These are phyloP conservation scores for Lecanoromycetidae sp. DNA, from an alignment of 2,329 filamentous ascomycete species.

Conservation along the genomic window DNA sequence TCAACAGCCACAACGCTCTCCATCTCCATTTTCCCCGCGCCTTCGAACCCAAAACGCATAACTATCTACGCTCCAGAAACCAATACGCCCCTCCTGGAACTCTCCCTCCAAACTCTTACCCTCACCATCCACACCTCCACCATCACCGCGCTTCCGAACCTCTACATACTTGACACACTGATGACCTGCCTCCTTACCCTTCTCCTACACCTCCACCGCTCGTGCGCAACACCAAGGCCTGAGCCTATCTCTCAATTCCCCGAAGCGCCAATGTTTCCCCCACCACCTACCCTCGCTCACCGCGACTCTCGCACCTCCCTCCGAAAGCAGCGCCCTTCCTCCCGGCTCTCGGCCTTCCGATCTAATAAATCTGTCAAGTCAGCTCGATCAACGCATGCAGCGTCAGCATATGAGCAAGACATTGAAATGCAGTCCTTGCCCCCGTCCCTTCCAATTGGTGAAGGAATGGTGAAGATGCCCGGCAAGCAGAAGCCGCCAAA, in stretches of 20 bases:
- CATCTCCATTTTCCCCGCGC: conserved; percentile 28
- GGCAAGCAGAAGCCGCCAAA: conserved; percentile 6
- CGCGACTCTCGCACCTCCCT: conserved; percentile 8
- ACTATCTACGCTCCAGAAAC: conserved; percentile 15
- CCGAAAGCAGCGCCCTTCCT: conserved; percentile 6
- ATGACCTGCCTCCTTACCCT: conserved; percentile 31
- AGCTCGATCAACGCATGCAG: conserved; percentile 2
- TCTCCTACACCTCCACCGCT: conserved; percentile 17
- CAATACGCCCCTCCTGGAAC: conserved; percentile 25
- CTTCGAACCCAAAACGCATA: conserved; percentile 12
- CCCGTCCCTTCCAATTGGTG: background rate
- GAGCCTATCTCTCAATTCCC: conserved; percentile 1
- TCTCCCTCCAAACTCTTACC: conserved; percentile 32
- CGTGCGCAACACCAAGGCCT: conserved; percentile 7
- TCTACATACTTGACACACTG: conserved; percentile 38
- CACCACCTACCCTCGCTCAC: conserved; percentile 11
- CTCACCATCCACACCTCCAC: conserved; percentile 31
- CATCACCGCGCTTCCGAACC: conserved; percentile 32
- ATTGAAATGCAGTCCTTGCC: conserved; percentile 8
- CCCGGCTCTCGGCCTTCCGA: conserved; percentile 5
- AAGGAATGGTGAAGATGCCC: background rate
- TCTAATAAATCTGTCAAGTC: conserved; percentile 10
- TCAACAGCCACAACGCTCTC: conserved; percentile 17
- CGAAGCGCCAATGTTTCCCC: conserved; percentile 6
- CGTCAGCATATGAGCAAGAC: conserved; percentile 9